These are phyloP conservation scores for Miamiensis avidus DNA, from an alignment of 169 alveolate genomes.

Conservation along the genomic window DNA sequence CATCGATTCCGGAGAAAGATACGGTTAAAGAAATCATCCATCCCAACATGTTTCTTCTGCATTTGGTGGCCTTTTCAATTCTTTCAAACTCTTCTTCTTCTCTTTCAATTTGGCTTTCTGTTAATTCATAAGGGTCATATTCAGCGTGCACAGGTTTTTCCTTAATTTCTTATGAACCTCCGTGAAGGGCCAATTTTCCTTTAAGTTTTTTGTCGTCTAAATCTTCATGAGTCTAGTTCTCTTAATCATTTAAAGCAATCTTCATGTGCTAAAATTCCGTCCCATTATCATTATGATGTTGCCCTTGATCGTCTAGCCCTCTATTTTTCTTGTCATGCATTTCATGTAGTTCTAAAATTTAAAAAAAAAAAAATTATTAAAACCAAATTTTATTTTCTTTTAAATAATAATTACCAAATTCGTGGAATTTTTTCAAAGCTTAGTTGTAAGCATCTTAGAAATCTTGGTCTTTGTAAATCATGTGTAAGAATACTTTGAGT, in stretches of 20 bases:
- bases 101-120: background rate
- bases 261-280: background rate
- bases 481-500: background rate
- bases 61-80: background rate
- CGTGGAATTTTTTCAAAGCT: background rate
- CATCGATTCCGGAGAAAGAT: constrained; percentile 15
- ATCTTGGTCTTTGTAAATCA: background rate
- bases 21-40: background rate
- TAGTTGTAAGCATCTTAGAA: constrained; percentile 3
- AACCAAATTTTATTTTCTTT: background rate
- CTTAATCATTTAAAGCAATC: too few relatives aligned
- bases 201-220: too few relatives aligned
- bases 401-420: constrained; percentile 1
- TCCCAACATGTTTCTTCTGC: constrained; percentile 4
- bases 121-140: too few relatives aligned
- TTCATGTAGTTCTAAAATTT: background rate
- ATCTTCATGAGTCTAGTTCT: too few relatives aligned
- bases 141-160: too few relatives aligned
- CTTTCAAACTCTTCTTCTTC: constrained; percentile 6
- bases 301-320: background rate
- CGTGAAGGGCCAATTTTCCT: too few relatives aligned
- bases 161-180: too few relatives aligned
- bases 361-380: too few relatives aligned
- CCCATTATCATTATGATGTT: background rate
- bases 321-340: background rate